Conservation (phyloP, 768 basidiomycete species). For the Pilatotrama ljubarskyi region DNA sequence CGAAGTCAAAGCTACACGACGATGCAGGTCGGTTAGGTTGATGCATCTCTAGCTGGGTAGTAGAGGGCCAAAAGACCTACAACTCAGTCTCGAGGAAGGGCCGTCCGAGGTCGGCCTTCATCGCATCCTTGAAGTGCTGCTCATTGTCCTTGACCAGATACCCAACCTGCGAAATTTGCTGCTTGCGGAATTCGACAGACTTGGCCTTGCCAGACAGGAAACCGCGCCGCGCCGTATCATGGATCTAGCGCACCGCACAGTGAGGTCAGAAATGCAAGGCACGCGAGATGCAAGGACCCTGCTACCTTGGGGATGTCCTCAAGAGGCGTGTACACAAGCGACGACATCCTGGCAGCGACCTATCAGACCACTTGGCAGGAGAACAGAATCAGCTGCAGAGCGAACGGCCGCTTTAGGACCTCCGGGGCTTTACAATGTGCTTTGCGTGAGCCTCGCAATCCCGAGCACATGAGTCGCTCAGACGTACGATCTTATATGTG, state of each 20-base stretch:
- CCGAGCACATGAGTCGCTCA: neutral
- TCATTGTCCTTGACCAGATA: constrained; percentile 75
- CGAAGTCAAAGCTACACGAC: constrained; percentile 56
- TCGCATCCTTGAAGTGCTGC: constrained; percentile 55
- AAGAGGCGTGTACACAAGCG: constrained; percentile 21
- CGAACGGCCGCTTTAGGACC: neutral
- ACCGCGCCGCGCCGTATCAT: constrained; percentile 49
- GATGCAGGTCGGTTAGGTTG: neutral
- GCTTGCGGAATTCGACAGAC: constrained; percentile 64
- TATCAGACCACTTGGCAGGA: neutral
- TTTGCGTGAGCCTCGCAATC: neutral
- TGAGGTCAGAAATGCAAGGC: too few relatives aligned
- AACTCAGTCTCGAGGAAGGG: constrained; percentile 59
- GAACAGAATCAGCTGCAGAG: neutral
- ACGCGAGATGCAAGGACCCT: neutral
- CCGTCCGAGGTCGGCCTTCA: constrained; percentile 63
- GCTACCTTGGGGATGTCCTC: constrained; percentile 30
- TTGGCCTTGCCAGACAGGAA: constrained; percentile 69
- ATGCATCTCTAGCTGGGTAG: neutral
- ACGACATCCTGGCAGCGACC: constrained; percentile 13
- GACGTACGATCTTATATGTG: neutral
- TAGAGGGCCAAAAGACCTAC: constrained; percentile 27
- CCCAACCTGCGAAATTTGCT: constrained; percentile 69
- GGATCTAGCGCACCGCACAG: constrained; percentile 46
- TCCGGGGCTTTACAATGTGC: neutral